Conservation (phyloP, 2,329 filamentous ascomycete species). For the Ilyonectria robusta region DNA sequence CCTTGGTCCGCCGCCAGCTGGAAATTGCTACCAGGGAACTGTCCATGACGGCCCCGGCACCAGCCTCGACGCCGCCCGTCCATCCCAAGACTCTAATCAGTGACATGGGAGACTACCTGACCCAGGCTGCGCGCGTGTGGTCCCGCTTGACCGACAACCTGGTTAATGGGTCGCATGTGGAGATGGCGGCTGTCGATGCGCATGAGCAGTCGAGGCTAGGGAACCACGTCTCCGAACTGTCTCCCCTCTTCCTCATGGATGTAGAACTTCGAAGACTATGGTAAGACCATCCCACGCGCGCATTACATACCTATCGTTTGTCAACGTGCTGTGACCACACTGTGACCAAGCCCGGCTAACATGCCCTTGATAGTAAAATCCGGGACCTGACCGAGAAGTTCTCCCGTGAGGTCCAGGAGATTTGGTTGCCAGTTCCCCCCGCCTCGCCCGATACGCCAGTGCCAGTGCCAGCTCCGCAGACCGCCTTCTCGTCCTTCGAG, state of each 20-base stretch:
- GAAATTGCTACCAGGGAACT: constrained; percentile 44
- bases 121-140: constrained; percentile 53
- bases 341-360: constrained; percentile 32
- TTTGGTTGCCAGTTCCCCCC: constrained; percentile 47
- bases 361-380: constrained; percentile 49
- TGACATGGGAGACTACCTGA: constrained; percentile 55
- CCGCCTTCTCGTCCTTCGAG: constrained; percentile 43
- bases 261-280: constrained; percentile 51
- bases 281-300: constrained; percentile 43
- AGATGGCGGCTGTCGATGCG: constrained; percentile 45
- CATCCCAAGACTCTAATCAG: constrained; percentile 48
- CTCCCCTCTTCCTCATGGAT: constrained; percentile 50
- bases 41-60: constrained; percentile 34
- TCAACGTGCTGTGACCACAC: constrained; percentile 2
- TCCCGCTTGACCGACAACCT: constrained; percentile 52
- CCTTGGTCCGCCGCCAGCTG: constrained; percentile 49
- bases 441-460: constrained; percentile 28
- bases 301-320: not conserved
- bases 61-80: constrained; percentile 11
- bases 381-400: constrained; percentile 52
- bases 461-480: constrained; percentile 35
- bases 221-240: constrained; percentile 49
- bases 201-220: constrained; percentile 46
- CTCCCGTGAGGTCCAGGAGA: constrained; percentile 51
- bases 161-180: constrained; percentile 52